A percentile compares a stretch with the other conserved stretches of the same genome.
Evolutionary conservation across 768 basidiomycete species (phyloP).

Genomic region (Mycena latifolia): DNA sequence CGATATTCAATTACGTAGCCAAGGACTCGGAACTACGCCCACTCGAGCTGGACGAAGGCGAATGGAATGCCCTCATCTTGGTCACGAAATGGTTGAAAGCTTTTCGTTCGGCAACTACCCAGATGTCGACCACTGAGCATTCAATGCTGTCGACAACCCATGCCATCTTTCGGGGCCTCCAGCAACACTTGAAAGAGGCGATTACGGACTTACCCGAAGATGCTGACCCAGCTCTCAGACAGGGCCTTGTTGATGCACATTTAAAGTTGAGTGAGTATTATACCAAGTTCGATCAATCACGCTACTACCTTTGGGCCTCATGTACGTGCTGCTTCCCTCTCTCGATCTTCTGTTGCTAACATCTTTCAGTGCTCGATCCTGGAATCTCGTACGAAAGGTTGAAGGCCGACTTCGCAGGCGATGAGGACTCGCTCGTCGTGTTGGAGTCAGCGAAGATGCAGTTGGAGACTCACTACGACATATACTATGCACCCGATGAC

Average conservation of each 20-base stretch:
- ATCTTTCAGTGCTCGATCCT: constrained; percentile 9
- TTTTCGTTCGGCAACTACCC: constrained; percentile 46
- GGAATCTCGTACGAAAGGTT: constrained; percentile 6
- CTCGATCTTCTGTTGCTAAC: no score
- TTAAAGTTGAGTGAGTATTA: constrained; percentile 14
- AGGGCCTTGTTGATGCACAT: neutral
- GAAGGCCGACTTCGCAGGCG: neutral
- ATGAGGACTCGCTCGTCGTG: neutral
- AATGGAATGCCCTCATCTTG: constrained; percentile 43
- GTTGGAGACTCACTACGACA: neutral
- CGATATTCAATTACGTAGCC: constrained; percentile 36
- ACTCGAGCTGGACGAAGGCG: constrained; percentile 33
- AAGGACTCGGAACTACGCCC: constrained; percentile 35
- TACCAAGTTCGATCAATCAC: constrained; percentile 15
- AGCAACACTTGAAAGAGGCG: constrained; percentile 42
- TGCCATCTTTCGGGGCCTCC: constrained; percentile 49
- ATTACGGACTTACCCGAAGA: constrained; percentile 4
- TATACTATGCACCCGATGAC: neutral
- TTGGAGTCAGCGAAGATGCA: neutral
- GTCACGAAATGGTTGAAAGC: constrained; percentile 42
- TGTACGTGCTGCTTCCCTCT: neutral
- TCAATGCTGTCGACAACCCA: constrained; percentile 48
- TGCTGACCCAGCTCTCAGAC: neutral
- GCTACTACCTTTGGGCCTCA: constrained; percentile 10
- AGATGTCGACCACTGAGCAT: constrained; percentile 47